These are phyloP conservation scores for Hebeloma cylindrosporum DNA, from an alignment of 768 basidiomycete genomes.

Conservation along the genomic window DNA sequence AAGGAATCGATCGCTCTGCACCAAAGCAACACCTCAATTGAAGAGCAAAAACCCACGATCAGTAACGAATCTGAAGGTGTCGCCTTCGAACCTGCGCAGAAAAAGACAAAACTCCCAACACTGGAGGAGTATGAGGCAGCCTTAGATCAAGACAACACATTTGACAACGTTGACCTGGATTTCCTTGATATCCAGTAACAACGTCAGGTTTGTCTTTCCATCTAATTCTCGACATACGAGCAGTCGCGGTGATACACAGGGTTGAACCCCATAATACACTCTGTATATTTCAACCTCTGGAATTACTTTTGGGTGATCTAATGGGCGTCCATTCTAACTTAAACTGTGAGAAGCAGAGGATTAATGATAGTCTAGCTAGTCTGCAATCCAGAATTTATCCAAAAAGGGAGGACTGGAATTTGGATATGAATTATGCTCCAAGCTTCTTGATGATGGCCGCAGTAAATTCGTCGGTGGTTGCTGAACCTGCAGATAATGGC, in stretches of 20 bases:
- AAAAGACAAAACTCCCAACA: slow-evolving; percentile 40
- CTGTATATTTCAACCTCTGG: slow-evolving; percentile 13
- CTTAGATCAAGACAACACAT: slow-evolving; percentile 47
- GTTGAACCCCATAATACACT: slow-evolving; percentile 4
- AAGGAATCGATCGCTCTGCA: slow-evolving; percentile 6
- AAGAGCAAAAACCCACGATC: slow-evolving; percentile 1
- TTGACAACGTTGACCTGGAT: slow-evolving; percentile 46
- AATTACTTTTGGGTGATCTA: slow-evolving; percentile 17
- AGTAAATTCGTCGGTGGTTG: slow-evolving; percentile 95
- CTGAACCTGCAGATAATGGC: slow-evolving; percentile 53
- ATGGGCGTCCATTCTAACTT: slow-evolving; percentile 10
- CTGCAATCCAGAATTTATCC: slow-evolving; percentile 20
- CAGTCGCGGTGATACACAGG: too few relatives aligned
- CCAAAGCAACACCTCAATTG: background rate
- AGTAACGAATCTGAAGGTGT: background rate
- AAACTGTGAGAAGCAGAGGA: slow-evolving; percentile 10
- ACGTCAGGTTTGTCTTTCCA: background rate
- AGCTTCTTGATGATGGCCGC: slow-evolving; percentile 85
- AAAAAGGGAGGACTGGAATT: slow-evolving; percentile 7
- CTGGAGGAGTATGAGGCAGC: slow-evolving; percentile 55
- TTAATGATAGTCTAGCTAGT: slow-evolving; percentile 20
- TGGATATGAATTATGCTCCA: slow-evolving; percentile 26
- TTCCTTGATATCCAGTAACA: slow-evolving; percentile 9
- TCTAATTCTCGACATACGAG: too few relatives aligned
- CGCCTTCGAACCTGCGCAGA: slow-evolving; percentile 19